phyloP scores from a whole-genome alignment of 2,329 filamentous ascomycete genomes.

The Cladosporium oxysporum region DNA sequence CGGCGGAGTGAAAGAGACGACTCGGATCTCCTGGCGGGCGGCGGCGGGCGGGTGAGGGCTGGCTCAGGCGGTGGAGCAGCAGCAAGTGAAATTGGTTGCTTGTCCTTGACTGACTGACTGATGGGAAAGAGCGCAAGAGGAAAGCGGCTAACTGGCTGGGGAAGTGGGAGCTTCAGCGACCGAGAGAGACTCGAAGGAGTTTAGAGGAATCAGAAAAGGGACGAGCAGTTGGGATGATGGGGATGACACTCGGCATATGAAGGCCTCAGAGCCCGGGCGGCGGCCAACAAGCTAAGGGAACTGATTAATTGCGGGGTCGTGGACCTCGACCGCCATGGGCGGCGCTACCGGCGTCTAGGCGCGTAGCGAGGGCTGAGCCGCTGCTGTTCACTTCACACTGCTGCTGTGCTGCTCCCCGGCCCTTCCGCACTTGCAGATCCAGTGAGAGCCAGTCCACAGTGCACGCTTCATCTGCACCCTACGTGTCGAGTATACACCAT shows the following conservation, averaged over 20 bases:
- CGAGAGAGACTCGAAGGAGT: slow-evolving; percentile 4
- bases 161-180: not conserved
- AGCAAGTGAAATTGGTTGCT: not conserved
- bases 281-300: not conserved
- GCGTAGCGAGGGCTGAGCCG: not conserved
- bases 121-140: not conserved
- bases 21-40: not conserved
- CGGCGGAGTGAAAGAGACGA: not conserved
- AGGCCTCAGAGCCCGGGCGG: not conserved
- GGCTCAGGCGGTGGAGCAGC: not conserved
- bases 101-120: not conserved
- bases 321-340: not conserved
- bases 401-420: not conserved
- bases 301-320: not conserved
- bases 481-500: not conserved
- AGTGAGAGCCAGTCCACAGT: not conserved
- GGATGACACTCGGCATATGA: slow-evolving; percentile 6
- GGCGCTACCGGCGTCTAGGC: not conserved
- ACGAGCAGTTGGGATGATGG: slow-evolving; percentile 10
- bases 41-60: not conserved
- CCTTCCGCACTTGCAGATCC: not conserved
- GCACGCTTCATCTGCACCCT: not conserved
- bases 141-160: slow-evolving; percentile 9
- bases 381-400: not conserved
- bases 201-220: slow-evolving; percentile 14